Percentiles rank a stretch among this genome's conserved stretches.
Evolutionary conservation across 2,329 filamentous ascomycete species (phyloP).

Genomic region (Pseudogymnoascus sp.): DNA sequence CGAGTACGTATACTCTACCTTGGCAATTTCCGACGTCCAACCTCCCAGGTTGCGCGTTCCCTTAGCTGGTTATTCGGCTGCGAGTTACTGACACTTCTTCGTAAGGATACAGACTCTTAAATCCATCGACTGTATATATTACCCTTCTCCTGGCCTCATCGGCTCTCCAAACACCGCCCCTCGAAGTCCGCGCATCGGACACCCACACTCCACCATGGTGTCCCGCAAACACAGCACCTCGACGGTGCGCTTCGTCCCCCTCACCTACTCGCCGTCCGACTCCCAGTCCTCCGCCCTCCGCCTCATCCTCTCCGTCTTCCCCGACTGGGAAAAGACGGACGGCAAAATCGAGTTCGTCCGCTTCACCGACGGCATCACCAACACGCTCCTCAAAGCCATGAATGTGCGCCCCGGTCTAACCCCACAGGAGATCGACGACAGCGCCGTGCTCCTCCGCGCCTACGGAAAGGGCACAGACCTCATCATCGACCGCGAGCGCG

Average conservation of each 20-base stretch:
- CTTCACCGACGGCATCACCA: slow-evolving; percentile 98
- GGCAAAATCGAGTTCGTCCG: slow-evolving; percentile 76
- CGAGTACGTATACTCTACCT: slow-evolving; percentile 3
- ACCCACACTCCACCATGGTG: slow-evolving; percentile 3
- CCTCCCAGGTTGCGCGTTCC: slow-evolving; percentile 1
- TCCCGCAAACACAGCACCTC: slow-evolving; percentile 11
- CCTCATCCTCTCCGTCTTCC: slow-evolving; percentile 71
- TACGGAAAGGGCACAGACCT: slow-evolving; percentile 93
- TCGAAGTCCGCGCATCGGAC: not conserved
- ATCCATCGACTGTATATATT: not conserved
- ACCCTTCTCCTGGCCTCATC: not conserved
- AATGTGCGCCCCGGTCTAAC: slow-evolving; percentile 63
- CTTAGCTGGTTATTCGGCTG: not conserved
- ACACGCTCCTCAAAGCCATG: slow-evolving; percentile 76
- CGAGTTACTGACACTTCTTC: not conserved
- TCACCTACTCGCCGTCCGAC: slow-evolving; percentile 70
- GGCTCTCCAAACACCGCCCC: not conserved
- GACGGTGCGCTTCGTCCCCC: slow-evolving; percentile 57
- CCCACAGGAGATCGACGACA: slow-evolving; percentile 69
- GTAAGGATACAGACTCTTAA: not conserved
- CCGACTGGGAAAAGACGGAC: slow-evolving; percentile 70
- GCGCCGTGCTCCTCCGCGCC: slow-evolving; percentile 81
- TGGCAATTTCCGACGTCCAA: not conserved
- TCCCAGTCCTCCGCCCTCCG: slow-evolving; percentile 70
- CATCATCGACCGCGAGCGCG: slow-evolving; percentile 89